A percentile compares a stretch with the other conserved stretches of the same genome.
Conservation (phyloP, 1,139 yeast genomes). For the Suhomyces panamericanus region DNA sequence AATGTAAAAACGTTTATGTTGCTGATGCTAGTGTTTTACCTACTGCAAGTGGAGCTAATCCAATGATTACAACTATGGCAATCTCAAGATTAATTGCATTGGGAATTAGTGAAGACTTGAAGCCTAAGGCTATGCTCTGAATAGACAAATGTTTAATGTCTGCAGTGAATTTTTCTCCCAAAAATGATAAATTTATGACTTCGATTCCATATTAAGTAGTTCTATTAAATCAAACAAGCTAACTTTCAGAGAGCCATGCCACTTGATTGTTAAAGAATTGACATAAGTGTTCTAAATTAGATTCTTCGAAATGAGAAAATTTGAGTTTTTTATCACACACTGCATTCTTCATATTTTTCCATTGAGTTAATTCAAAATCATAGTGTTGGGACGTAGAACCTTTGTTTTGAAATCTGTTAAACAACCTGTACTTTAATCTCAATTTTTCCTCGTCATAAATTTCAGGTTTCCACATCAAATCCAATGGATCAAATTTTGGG, state of each 20-base stretch:
- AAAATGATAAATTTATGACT: no score
- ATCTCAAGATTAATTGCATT: constrained; percentile 40
- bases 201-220: no score
- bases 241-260: constrained; percentile 20
- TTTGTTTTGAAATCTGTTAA: constrained; percentile 16
- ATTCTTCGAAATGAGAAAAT: constrained; percentile 29
- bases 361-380: constrained; percentile 40
- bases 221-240: no score
- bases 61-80: constrained; percentile 49
- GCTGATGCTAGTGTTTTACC: constrained; percentile 62
- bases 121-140: constrained; percentile 32
- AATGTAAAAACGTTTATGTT: constrained; percentile 53
- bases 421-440: constrained; percentile 32
- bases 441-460: constrained; percentile 29
- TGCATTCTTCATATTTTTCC: constrained; percentile 31
- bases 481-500: constrained; percentile 40
- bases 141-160: background rate
- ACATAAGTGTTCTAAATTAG: constrained; percentile 28
- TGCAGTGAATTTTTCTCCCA: no score
- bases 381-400: constrained; percentile 1
- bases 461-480: constrained; percentile 25
- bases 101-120: constrained; percentile 37
- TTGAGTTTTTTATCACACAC: constrained; percentile 29
- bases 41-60: constrained; percentile 61
- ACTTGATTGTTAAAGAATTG: constrained; percentile 32